Evolutionary conservation across 495 filamentous ascomycete species (phyloP).

Genomic region (Neurospora africana): DNA sequence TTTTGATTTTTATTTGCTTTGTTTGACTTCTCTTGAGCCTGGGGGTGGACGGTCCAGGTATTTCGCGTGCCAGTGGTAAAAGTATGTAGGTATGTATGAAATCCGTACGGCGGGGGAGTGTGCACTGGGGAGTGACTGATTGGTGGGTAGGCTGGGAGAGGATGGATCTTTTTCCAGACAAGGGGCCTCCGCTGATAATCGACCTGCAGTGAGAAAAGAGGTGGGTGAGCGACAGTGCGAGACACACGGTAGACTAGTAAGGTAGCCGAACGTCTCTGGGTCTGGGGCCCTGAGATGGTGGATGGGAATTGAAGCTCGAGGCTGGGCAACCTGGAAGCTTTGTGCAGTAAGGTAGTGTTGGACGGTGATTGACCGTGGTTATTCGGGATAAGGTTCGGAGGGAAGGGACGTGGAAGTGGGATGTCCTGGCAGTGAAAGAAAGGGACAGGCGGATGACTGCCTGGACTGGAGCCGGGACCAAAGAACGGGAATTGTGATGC

Average conservation of each 20-base stretch:
- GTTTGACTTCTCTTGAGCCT: constrained; percentile 8
- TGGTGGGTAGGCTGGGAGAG: neutral
- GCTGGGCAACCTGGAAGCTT: neutral
- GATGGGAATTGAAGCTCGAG: neutral
- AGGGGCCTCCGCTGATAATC: neutral
- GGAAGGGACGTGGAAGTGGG: neutral
- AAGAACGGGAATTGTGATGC: neutral
- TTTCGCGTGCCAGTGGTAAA: constrained; percentile 6
- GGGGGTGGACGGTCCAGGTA: constrained; percentile 15
- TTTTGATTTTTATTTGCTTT: constrained; percentile 31
- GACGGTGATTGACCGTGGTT: neutral
- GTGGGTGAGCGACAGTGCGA: neutral
- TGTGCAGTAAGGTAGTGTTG: neutral
- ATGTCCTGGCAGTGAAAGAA: neutral
- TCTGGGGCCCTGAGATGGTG: neutral
- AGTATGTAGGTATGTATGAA: neutral
- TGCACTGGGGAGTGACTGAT: neutral
- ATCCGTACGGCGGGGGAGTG: neutral
- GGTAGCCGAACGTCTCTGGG: neutral
- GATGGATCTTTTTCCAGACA: neutral
- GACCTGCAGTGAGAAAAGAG: neutral
- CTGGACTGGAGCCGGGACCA: neutral
- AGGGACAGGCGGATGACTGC: neutral
- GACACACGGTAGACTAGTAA: neutral
- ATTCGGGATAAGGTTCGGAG: neutral